Evolutionary conservation across 805 yeast species (phyloP).

Genomic region (Candida tibetensis): DNA sequence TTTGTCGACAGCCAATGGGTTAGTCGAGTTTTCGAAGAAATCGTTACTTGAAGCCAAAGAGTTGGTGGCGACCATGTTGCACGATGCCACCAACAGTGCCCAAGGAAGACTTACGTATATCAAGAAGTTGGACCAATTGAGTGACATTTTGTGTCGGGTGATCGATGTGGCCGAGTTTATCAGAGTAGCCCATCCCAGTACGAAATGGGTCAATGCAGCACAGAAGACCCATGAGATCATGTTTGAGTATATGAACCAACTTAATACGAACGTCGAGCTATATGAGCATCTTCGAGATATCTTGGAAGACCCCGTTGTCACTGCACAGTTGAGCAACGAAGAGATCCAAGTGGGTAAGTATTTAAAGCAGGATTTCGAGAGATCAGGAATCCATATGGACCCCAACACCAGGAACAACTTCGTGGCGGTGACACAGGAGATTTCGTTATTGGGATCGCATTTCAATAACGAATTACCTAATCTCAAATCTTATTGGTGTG

Average conservation of each 20-base stretch:
- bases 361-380: slow-evolving; percentile 78
- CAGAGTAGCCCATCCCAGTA: slow-evolving; percentile 81
- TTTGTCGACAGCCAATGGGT: slow-evolving; percentile 66
- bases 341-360: slow-evolving; percentile 81
- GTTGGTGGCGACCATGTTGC: slow-evolving; percentile 56
- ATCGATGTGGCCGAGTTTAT: slow-evolving; percentile 93
- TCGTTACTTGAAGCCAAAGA: slow-evolving; percentile 65
- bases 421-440: slow-evolving; percentile 74
- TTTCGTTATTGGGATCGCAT: slow-evolving; percentile 77
- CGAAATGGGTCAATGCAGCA: slow-evolving; percentile 70
- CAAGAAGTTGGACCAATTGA: slow-evolving; percentile 70
- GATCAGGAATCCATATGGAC: slow-evolving; percentile 84
- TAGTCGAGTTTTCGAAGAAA: slow-evolving; percentile 60
- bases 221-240: slow-evolving; percentile 82
- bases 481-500: slow-evolving; percentile 37
- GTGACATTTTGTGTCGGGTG: slow-evolving; percentile 87
- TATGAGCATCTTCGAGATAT: slow-evolving; percentile 59
- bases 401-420: slow-evolving; percentile 63
- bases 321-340: slow-evolving; percentile 53
- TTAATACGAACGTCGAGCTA: slow-evolving; percentile 79
- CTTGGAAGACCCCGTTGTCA: slow-evolving; percentile 38
- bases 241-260: slow-evolving; percentile 90
- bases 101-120: slow-evolving; percentile 49
- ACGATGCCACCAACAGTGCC: slow-evolving; percentile 34
- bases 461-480: slow-evolving; percentile 53